phyloP scores from a whole-genome alignment of 2,329 filamentous ascomycete genomes.

The Trematosphaeria pertusa region DNA sequence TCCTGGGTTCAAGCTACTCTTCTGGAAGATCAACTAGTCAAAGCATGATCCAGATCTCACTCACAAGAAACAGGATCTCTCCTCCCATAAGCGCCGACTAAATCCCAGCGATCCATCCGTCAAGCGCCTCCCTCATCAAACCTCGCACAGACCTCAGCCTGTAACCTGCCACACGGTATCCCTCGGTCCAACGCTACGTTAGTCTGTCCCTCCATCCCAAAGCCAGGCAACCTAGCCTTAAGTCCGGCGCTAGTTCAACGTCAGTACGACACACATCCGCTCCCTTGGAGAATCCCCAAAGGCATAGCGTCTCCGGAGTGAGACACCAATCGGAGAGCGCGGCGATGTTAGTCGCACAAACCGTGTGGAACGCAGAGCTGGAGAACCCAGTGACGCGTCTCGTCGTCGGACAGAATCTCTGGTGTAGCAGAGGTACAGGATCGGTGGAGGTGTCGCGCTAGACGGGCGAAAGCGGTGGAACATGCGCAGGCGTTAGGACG shows the following conservation, averaged over 20 bases:
- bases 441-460: conserved; percentile 25
- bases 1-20: no score
- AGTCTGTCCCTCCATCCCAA: not conserved
- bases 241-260: conserved; percentile 11
- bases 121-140: no score
- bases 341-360: conserved; percentile 23
- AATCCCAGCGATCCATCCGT: no score
- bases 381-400: no score
- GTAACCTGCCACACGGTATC: no score
- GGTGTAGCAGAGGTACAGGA: conserved; percentile 22
- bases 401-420: conserved; percentile 25
- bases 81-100: no score
- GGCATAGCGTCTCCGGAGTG: conserved; percentile 10
- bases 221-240: not conserved
- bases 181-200: no score
- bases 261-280: conserved; percentile 24
- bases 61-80: no score
- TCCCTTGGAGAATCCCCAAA: conserved; percentile 7
- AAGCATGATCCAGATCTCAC: no score
- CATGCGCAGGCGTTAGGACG: conserved; percentile 23
- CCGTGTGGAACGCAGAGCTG: no score
- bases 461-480: conserved; percentile 28
- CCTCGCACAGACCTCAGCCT: no score
- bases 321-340: conserved; percentile 39
- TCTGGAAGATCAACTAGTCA: no score